phyloP scores from a whole-genome alignment of 177 flowering plant species.

The Viscum album region DNA sequence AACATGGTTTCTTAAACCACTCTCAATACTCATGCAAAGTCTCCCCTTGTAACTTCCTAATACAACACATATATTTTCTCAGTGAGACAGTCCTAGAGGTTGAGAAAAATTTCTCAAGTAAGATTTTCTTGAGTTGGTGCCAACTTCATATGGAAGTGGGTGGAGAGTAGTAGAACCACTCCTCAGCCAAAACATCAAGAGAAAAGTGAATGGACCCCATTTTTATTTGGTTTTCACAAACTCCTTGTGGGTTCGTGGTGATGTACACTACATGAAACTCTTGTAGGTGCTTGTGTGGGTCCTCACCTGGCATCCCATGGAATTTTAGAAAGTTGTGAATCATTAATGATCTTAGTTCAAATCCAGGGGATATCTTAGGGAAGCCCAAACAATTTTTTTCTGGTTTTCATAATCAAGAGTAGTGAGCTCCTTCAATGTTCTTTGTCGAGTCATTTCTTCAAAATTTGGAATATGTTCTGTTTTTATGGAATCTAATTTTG shows the following conservation, averaged over 20 bases:
- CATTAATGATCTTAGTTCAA: no score
- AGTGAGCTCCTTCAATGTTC: no score
- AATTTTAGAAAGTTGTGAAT: no score
- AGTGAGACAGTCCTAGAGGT: not conserved
- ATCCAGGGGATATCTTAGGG: no score
- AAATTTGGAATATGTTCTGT: no score
- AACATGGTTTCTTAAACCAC: no score
- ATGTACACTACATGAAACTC: slow-evolving; percentile 17
- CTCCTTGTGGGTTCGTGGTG: slow-evolving; percentile 9
- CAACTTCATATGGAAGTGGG: not conserved
- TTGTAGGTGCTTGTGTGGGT: slow-evolving; percentile 14
- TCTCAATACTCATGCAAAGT: slow-evolving; percentile 3
- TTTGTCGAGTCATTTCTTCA: no score
- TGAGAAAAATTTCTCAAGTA: slow-evolving; percentile 8
- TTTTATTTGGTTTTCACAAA: slow-evolving; percentile 10
- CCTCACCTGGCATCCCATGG: slow-evolving; percentile 10
- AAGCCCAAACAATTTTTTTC: no score
- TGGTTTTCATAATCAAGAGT: no score
- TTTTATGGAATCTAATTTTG: no score
- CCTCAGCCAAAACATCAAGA: slow-evolving; percentile 6
- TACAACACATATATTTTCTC: slow-evolving; percentile 3
- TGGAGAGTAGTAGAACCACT: slow-evolving; percentile 8
- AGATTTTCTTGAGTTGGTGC: not conserved
- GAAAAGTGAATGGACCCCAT: slow-evolving; percentile 12
- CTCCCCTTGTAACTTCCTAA: not conserved